phyloP scores from a whole-genome alignment of 345 rosid genomes.

The Eucalyptus virginea region DNA sequence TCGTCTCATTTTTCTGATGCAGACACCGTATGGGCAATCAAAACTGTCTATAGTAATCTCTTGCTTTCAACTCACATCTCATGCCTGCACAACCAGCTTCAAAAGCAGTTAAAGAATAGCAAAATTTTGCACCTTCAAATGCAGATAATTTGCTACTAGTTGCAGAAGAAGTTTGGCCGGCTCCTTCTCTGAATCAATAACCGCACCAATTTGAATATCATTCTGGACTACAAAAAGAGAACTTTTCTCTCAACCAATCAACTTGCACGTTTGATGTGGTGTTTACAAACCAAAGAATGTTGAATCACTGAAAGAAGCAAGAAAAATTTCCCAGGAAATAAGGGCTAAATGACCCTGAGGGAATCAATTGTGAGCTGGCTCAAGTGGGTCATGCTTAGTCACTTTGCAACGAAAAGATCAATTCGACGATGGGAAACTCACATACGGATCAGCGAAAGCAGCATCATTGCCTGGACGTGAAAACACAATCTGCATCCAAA shows the following conservation, averaged over 20 bases:
- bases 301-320: not conserved
- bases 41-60: not conserved
- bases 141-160: not conserved
- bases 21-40: not conserved
- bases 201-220: not conserved
- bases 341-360: not conserved
- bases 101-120: not conserved
- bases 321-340: not conserved
- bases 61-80: not conserved
- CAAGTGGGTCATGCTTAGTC: not conserved
- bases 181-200: not conserved
- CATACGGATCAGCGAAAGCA: conserved; percentile 39
- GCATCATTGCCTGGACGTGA: conserved; percentile 63
- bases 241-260: not conserved
- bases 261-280: not conserved
- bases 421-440: conserved; percentile 24
- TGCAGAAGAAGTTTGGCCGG: not conserved
- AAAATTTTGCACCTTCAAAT: not conserved
- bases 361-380: not conserved
- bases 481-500: conserved; percentile 38
- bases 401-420: not conserved
- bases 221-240: not conserved
- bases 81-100: not conserved
- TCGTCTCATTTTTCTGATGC: not conserved
- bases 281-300: not conserved